A percentile compares a stretch with the other conserved stretches of the same genome.
Evolutionary conservation across 2,329 filamentous ascomycete species (phyloP).

Genomic region (Penicillium polonicum): DNA sequence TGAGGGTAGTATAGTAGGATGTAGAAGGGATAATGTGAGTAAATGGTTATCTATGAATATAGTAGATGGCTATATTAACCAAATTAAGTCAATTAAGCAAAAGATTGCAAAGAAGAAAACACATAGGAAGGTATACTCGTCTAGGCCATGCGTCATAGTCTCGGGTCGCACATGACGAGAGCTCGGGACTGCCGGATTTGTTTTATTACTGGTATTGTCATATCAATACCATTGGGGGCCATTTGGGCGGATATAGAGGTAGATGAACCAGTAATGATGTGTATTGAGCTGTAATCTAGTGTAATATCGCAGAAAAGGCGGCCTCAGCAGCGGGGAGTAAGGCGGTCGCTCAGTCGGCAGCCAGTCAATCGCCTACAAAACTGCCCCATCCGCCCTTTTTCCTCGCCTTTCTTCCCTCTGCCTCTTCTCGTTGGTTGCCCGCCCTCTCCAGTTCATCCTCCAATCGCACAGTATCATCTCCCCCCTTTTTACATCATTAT

Average conservation of each 20-base stretch:
- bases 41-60: background rate
- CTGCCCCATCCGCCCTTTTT: conserved; percentile 42
- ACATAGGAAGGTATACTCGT: background rate
- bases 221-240: conserved; percentile 1
- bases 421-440: conserved; percentile 44
- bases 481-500: conserved; percentile 11
- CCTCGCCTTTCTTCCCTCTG: conserved; percentile 38
- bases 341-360: conserved; percentile 2
- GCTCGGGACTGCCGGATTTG: conserved; percentile 9
- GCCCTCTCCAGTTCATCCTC: conserved; percentile 32
- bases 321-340: conserved; percentile 4
- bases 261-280: background rate
- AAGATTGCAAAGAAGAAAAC: background rate
- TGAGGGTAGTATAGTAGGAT: background rate
- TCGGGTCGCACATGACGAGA: conserved; percentile 11
- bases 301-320: conserved; percentile 17
- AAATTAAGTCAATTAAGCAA: background rate
- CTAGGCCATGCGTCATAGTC: conserved; percentile 3
- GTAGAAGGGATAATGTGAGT: background rate
- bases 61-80: background rate
- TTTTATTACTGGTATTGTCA: conserved; percentile 1
- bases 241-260: background rate
- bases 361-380: conserved; percentile 40
- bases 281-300: background rate
- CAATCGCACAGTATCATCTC: conserved; percentile 24